These are phyloP conservation scores for Groenewaldozyma tartarivorans DNA, from an alignment of 805 yeast species.

Conservation along the genomic window DNA sequence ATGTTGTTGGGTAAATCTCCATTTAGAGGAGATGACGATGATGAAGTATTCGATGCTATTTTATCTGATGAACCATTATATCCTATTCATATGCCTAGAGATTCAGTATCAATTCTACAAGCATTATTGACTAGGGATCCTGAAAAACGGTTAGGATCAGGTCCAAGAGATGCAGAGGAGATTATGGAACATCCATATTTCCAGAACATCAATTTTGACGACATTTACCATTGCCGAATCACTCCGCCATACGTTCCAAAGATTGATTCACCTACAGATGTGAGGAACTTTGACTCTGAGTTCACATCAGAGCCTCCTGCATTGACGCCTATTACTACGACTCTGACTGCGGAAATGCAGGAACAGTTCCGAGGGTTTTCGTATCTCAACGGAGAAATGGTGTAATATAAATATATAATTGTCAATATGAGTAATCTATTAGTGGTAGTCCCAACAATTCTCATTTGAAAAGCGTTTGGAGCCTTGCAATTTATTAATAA, in stretches of 20 bases:
- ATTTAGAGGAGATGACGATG: slow-evolving; percentile 93
- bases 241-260: slow-evolving; percentile 89
- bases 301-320: slow-evolving; percentile 93
- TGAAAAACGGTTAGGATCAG: slow-evolving; percentile 68
- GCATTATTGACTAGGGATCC: slow-evolving; percentile 89
- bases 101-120: slow-evolving; percentile 88
- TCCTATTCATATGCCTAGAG: slow-evolving; percentile 96
- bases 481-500: too few relatives aligned
- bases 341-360: slow-evolving; percentile 77
- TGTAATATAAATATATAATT: not conserved
- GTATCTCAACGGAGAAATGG: slow-evolving; percentile 34
- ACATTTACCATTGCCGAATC: slow-evolving; percentile 57
- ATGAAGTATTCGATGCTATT: slow-evolving; percentile 94
- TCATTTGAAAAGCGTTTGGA: too few relatives aligned
- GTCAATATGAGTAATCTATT: not conserved
- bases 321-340: slow-evolving; percentile 87
- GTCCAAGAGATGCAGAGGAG: slow-evolving; percentile 82
- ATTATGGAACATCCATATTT: slow-evolving; percentile 95
- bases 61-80: slow-evolving; percentile 92
- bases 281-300: slow-evolving; percentile 86
- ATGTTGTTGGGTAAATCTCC: slow-evolving; percentile 96
- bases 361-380: slow-evolving; percentile 97
- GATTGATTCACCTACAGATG: slow-evolving; percentile 78
- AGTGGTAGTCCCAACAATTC: too few relatives aligned
- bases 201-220: slow-evolving; percentile 83